phyloP scores from a whole-genome alignment of 2,329 filamentous ascomycete genomes.

The Botrytis porri region DNA sequence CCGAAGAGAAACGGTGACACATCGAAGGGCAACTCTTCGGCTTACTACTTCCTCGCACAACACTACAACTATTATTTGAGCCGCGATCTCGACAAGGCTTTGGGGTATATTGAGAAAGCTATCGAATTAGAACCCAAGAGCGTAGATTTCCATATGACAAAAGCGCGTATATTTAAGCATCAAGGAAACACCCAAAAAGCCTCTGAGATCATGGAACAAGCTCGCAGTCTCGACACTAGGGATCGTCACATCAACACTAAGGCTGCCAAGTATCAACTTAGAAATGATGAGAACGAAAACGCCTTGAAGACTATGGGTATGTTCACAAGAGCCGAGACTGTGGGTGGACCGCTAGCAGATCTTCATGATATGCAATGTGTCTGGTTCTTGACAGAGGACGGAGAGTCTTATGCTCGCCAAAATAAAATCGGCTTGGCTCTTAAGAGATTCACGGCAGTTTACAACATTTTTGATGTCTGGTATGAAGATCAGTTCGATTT shows the following conservation, averaged over 20 bases:
- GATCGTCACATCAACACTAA: conserved; percentile 99
- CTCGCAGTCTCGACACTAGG: conserved; percentile 78
- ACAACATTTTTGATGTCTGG: conserved; percentile 95
- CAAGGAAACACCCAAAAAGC: conserved; percentile 75
- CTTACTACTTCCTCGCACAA: conserved; percentile 90
- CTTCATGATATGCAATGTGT: conserved; percentile 98
- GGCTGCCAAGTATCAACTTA: conserved; percentile 91
- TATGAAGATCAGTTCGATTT: conserved; percentile 99
- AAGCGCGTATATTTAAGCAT: conserved; percentile 93
- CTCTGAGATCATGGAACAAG: conserved; percentile 82
- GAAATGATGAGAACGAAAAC: conserved; percentile 85
- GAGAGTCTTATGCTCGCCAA: conserved; percentile 80
- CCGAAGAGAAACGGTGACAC: conserved; percentile 45
- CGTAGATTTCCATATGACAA: conserved; percentile 92
- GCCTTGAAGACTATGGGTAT: conserved; percentile 86
- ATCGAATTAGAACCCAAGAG: conserved; percentile 75
- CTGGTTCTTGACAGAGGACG: conserved; percentile 95
- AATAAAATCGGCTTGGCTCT: conserved; percentile 80
- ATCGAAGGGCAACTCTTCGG: conserved; percentile 69
- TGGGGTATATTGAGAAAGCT: conserved; percentile 78
- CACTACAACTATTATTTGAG: conserved; percentile 94
- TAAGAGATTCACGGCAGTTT: conserved; percentile 85
- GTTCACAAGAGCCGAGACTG: conserved; percentile 88
- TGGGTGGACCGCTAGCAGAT: conserved; percentile 83
- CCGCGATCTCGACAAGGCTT: conserved; percentile 77